Evolutionary conservation across 2,329 filamentous ascomycete species (phyloP), one percentile per base, ranked within the genome.

Genomic region (Xylariaceae sp.): DNA sequence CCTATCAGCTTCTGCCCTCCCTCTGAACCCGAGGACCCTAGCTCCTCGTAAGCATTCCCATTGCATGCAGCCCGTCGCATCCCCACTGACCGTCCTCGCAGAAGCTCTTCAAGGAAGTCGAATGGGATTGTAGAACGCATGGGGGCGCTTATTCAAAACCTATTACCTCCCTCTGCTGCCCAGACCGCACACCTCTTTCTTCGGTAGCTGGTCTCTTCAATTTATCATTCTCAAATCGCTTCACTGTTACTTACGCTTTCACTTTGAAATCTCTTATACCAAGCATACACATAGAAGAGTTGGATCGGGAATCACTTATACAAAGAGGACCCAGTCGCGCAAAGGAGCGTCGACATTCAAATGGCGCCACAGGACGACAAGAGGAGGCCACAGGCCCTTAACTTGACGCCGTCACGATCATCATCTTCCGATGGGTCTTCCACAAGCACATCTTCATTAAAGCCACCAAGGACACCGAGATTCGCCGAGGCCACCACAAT

Each of bases 401-500:
- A 81, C 60, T 71, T 84, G 51, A 70, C 74, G 28, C 75, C 78
- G 22, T 68, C 71, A 50, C 75, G 79, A 53, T 75, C 77, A 47
- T 72, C 70, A 16, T 72, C 70, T 22, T 78, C 80, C 5, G 74
- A 75, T 42, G 72, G 73, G 47, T 82, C 79, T 13, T 74, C 73
- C 38, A 80, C 79, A 28, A 79, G 79, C 51, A 73, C 74, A 58
- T 77, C 74, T 42, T 84, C 81, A 14, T 73, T 84, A 58, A 89
- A 88, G 73, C 76, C 81, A 38, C 87, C 87, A 56, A 81, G 89
- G 65, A 87, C 86, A 62, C 87, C 89, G 63, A 86, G 89, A 65
- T 93, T 93, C 66, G 87, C 87, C 50, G 89, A 92, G 75, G 88
- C 88, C 42, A 93, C 89, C 31, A 81, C 87, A 28, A 84, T 92